A percentile compares a stretch with the other conserved stretches of the same genome.
Conservation (phyloP, 1,284 basidiomycete species). For the Moesziomyces sp. region DNA sequence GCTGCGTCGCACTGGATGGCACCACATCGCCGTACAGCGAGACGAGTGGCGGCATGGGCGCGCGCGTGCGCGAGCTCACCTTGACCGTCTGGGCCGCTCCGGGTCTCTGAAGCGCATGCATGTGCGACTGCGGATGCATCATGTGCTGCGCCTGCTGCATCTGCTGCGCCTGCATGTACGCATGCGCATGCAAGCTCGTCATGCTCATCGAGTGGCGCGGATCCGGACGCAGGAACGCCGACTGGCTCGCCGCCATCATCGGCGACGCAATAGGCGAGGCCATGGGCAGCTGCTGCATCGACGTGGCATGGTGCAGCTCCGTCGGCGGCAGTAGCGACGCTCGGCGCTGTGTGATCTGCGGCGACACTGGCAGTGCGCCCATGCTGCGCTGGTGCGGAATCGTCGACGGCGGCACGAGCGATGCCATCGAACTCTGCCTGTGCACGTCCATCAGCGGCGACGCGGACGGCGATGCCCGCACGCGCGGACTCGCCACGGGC, state of each 20-base stretch:
- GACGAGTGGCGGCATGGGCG: conserved; percentile 19
- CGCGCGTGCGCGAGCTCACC: conserved; percentile 14
- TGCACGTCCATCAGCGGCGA: conserved; percentile 22
- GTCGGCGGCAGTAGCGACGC: conserved; percentile 21
- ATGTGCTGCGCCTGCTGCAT: conserved; percentile 11
- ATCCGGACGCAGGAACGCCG: conserved; percentile 1
- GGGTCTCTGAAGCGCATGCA: conserved; percentile 8
- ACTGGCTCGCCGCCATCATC: conserved; percentile 16
- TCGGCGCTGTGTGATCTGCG: conserved; percentile 24
- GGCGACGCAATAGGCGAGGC: conserved; percentile 3
- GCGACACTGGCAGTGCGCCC: conserved; percentile 10
- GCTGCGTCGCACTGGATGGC: conserved; percentile 26
- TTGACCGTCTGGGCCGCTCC: conserved; percentile 18
- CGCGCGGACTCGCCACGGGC: conserved; percentile 6
- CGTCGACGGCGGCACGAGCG: conserved; percentile 4
- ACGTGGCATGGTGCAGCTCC: conserved; percentile 7
- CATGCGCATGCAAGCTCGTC: conserved; percentile 39
- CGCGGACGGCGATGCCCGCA: conserved; percentile 4
- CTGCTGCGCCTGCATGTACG: conserved; percentile 19
- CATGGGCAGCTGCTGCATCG: conserved; percentile 25
- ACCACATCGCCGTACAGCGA: conserved; percentile 34
- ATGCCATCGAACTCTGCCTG: conserved; percentile 29
- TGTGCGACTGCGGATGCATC: not conserved
- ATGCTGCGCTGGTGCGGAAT: conserved; percentile 24
- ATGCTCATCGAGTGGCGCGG: conserved; percentile 37